phyloP scores from a whole-genome alignment of 2,329 filamentous ascomycete genomes.

The Cladosporium colombiae region DNA sequence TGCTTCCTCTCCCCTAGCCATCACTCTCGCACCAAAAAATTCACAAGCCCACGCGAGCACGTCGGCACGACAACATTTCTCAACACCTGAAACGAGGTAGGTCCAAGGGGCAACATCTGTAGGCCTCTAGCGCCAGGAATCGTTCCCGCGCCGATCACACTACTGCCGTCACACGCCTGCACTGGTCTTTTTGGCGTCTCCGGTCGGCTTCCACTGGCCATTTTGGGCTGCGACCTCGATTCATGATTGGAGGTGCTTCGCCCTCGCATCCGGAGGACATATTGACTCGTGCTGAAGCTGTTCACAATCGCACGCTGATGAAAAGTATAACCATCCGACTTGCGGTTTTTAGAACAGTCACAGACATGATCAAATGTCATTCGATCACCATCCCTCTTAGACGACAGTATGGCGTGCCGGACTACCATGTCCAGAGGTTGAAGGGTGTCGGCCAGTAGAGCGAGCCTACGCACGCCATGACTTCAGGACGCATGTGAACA shows the following conservation, averaged over 20 bases:
- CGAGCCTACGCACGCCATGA: too few species aligned
- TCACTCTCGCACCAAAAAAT: background rate
- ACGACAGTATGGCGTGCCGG: background rate
- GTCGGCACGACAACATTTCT: background rate
- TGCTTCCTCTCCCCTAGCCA: background rate
- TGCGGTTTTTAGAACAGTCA: background rate
- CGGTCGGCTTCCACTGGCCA: background rate
- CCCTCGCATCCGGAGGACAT: background rate
- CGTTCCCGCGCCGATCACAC: slow-evolving; percentile 15
- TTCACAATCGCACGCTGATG: background rate
- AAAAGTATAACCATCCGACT: background rate
- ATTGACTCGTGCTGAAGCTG: background rate
- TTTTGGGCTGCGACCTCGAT: background rate
- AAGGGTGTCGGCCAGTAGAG: too few species aligned
- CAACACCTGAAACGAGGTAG: slow-evolving; percentile 9
- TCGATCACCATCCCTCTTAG: background rate
- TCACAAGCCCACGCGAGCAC: background rate
- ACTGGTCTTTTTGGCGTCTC: background rate
- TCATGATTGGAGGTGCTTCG: background rate
- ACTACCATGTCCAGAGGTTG: background rate
- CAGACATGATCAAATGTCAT: background rate
- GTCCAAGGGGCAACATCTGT: slow-evolving; percentile 11
- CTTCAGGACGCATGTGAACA: background rate
- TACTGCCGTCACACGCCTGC: slow-evolving; percentile 2
- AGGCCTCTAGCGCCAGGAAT: slow-evolving; percentile 15